These are phyloP conservation scores for Apiotrichum gamsii DNA, from an alignment of 1,284 basidiomycete genomes.

Conservation along the genomic window DNA sequence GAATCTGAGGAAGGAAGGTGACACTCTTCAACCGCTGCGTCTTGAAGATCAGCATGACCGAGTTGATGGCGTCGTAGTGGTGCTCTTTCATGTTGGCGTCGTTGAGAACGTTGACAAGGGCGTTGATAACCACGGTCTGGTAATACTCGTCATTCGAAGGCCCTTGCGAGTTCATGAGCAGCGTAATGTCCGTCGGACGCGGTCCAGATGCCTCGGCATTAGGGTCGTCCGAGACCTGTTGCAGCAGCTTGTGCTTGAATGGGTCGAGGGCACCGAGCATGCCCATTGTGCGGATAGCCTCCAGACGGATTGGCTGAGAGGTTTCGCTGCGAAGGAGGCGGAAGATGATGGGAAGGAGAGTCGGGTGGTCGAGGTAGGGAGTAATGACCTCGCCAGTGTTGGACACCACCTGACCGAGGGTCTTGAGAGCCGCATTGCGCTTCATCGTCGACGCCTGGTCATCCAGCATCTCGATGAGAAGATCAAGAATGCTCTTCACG, in stretches of 20 bases:
- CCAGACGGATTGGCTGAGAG: constrained; percentile 68
- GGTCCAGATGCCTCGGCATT: constrained; percentile 50
- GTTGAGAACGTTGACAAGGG: constrained; percentile 79
- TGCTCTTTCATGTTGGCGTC: constrained; percentile 79
- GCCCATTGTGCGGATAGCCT: constrained; percentile 87
- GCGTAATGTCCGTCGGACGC: constrained; percentile 54
- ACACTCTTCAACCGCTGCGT: constrained; percentile 96
- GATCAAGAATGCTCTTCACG: constrained; percentile 79
- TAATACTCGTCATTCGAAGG: constrained; percentile 87
- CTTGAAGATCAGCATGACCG: constrained; percentile 99
- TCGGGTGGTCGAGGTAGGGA: constrained; percentile 85
- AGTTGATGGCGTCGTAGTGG: constrained; percentile 92
- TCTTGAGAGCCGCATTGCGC: constrained; percentile 88
- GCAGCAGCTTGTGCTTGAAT: constrained; percentile 81
- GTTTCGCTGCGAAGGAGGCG: constrained; percentile 82
- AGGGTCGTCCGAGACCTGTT: constrained; percentile 67
- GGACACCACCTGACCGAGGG: constrained; percentile 90
- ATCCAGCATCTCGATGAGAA: constrained; percentile 80
- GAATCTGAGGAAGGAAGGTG: constrained; percentile 90
- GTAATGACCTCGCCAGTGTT: constrained; percentile 92
- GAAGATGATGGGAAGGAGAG: constrained; percentile 78
- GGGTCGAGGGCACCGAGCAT: constrained; percentile 97
- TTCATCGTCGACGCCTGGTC: constrained; percentile 71
- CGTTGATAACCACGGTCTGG: constrained; percentile 90
- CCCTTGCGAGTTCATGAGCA: constrained; percentile 54